These are phyloP conservation scores for Aureobasidium sp. DNA, from an alignment of 2,329 filamentous ascomycete species.

Conservation along the genomic window DNA sequence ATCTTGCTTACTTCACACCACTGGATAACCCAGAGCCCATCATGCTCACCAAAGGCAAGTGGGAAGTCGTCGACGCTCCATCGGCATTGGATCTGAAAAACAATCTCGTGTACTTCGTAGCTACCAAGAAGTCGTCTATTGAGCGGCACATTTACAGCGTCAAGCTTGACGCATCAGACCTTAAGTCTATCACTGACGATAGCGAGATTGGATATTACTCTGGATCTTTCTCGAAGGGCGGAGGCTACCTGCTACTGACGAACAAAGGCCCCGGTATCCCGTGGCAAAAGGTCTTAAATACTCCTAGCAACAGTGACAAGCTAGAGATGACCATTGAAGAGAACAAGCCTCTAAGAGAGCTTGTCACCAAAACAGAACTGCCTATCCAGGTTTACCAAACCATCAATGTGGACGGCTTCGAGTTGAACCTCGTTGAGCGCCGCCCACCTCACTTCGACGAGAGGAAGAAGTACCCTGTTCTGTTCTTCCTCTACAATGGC, in stretches of 20 bases:
- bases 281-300: constrained; percentile 84
- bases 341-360: constrained; percentile 62
- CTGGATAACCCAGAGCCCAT: constrained; percentile 74
- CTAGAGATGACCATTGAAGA: constrained; percentile 71
- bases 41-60: constrained; percentile 79
- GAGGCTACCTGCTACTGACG: constrained; percentile 75
- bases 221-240: constrained; percentile 75
- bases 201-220: constrained; percentile 69
- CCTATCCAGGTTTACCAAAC: constrained; percentile 78
- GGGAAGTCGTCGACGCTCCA: constrained; percentile 85
- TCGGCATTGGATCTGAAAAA: constrained; percentile 76
- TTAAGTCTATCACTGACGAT: constrained; percentile 68
- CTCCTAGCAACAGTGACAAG: constrained; percentile 57
- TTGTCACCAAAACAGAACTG: constrained; percentile 69
- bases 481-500: constrained; percentile 92
- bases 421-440: constrained; percentile 69
- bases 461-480: constrained; percentile 80
- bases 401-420: constrained; percentile 73
- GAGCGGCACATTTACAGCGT: constrained; percentile 91
- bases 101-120: constrained; percentile 85
- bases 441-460: constrained; percentile 82
- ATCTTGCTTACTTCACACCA: constrained; percentile 88
- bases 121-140: constrained; percentile 78
- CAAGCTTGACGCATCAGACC: constrained; percentile 65
- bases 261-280: constrained; percentile 82